Base-by-base conservation (phyloP, 768 basidiomycete species). In the Podaxis sp. region DNA sequence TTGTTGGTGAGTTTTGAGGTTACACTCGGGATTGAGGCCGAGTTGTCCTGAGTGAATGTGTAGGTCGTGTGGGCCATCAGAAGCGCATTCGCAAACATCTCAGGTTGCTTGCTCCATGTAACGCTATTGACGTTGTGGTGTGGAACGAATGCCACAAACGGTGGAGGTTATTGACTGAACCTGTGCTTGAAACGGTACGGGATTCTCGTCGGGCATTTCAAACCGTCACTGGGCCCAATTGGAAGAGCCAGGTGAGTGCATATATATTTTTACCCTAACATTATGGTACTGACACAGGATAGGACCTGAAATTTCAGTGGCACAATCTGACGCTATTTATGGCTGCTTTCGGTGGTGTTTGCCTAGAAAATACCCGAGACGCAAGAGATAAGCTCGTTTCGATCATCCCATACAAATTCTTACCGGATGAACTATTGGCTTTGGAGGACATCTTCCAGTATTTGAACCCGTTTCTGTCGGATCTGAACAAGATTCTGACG, bases 111-210 rank as follows among this genome's bases (percentile, higher is more conserved):
- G 79, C 84, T 1, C 82, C 81, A 28, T 84, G 88, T 13, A 82
- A 82, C 32, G 82, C 85, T 1, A 80, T 84, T n/a, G 84, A 91
- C 55, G 76, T 89, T 21, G 89, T 88, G 0, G 87, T 91, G 2
- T 95, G 92, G 92, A 79, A 88, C 63, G 92, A 94, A 67, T 88
- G 85, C 62, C 93, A 88, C 70, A 87, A 82, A 76, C 78, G 90
- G 51, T 93, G 91, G 90, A 77, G 79, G 27, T 73, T 77, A 4
- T 72, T 93, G 47, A 83, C 83, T 13, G 89, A 90, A 67, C 74
- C 80, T 52, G 74, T 88, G 48, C 78, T 80, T 63, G 80, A 76
- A 66, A 5, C 57, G 74, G 18, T 70, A 68, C 18, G 76, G 78
- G 65, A 63, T n/a, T 59, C 63, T 57, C 68, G 65, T 63, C 67